Percentiles rank a stretch among this genome's conserved stretches.
phyloP scores from a whole-genome alignment of 2,329 filamentous ascomycete species.

The Macrophomina tecta region DNA sequence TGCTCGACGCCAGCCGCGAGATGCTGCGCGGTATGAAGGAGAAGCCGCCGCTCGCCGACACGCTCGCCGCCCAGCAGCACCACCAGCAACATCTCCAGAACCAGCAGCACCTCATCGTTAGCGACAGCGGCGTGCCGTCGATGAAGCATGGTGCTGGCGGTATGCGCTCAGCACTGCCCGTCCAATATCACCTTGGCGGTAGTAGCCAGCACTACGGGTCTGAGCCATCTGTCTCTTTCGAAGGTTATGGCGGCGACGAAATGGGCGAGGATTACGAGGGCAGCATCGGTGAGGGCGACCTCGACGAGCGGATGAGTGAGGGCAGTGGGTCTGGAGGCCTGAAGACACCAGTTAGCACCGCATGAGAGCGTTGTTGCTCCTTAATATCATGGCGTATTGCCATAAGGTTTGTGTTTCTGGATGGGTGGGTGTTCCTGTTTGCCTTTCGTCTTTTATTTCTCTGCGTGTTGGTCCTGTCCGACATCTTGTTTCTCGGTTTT shows the following conservation, averaged over 20 bases:
- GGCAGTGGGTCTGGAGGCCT: slow-evolving; percentile 19
- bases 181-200: slow-evolving; percentile 8
- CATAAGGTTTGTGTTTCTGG: background rate
- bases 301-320: slow-evolving; percentile 18
- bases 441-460: background rate
- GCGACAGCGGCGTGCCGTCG: slow-evolving; percentile 21
- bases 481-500: background rate
- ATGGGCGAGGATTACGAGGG: slow-evolving; percentile 21
- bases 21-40: slow-evolving; percentile 53
- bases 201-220: slow-evolving; percentile 21
- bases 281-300: slow-evolving; percentile 13
- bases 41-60: slow-evolving; percentile 42
- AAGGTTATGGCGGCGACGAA: slow-evolving; percentile 10
- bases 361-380: slow-evolving; percentile 1
- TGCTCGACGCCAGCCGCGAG: slow-evolving; percentile 51
- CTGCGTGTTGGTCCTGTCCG: too few species aligned
- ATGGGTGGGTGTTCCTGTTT: slow-evolving; percentile 1
- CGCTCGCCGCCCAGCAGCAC: background rate
- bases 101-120: slow-evolving; percentile 16
- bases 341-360: slow-evolving; percentile 21
- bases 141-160: slow-evolving; percentile 14
- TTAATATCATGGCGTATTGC: background rate
- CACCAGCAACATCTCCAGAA: slow-evolving; percentile 10
- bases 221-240: slow-evolving; percentile 20
- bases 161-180: background rate